Evolutionary conservation across 345 rosid genomes (phyloP), one percentile per base, ranked within the genome.

Genomic region (Zanthoxylum bungeanum): DNA sequence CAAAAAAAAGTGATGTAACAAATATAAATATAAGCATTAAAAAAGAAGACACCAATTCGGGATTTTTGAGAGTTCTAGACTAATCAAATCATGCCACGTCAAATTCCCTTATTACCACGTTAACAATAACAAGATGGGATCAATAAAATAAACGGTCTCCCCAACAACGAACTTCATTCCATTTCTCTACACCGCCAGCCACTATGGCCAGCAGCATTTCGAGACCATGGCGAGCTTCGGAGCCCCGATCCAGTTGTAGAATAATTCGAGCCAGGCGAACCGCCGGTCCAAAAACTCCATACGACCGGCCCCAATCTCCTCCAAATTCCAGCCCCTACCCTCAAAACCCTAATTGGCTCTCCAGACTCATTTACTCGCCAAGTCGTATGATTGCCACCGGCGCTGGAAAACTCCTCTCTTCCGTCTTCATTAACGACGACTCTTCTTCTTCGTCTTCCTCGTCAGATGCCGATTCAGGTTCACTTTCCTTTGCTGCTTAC

Each of bases 321-420:
- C 56, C 56, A 21, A 77, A 56, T 71, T 60, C 80, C 22, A 78
- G 52, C 51, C 74, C 79, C 30, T 77, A 47, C 51, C 73, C 71
- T 21, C 78, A 80, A 75, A 86, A 82, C 91, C 95, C 93, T 84
- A 92, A 83, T 81, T 94, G 98, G 98, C 81, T 94, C 67, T 88
- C 98, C 68, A 87, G 82, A 70, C 83, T 85, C 76, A 73, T 93
- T 75, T 78, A 78, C 44, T 85, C 88, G 34, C 98, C 97, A 2
- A 87, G 97, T 67, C 93, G 90, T 60, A 60, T 83, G 67, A 83
- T 92, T 78, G 97, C 91, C 61, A 78, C 89, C 63, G 90, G 97
- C 64, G 92, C 97, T 37, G 93, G 90, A 0, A 87, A 85, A 80
- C 78, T 88, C 51, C 77, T 94, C 25, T 73, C 87, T 74, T 82